Evolutionary conservation across 1,284 basidiomycete genomes (phyloP), one percentile per base, ranked within the genome.

Genomic region (Naganishia albida): DNA sequence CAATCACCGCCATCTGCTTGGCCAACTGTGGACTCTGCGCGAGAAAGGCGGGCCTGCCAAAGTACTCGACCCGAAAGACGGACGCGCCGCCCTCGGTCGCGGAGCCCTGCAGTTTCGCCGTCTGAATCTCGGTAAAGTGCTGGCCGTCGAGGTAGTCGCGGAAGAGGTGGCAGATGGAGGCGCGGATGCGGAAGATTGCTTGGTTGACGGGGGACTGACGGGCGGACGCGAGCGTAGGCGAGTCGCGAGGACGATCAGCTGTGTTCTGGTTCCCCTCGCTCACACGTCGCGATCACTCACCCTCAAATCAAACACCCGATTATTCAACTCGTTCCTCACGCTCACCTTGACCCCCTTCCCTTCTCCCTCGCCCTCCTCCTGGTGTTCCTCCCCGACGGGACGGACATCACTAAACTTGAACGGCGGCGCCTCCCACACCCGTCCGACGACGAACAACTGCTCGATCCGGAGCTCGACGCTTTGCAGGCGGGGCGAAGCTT

Each of bases 1-100:
- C 93, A 40, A 95, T 92, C 72, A 99, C 99, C 67, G 91, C 92
- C 96, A 99, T 99, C 81, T 99, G 96, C 81, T 99, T 99, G 55
- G 92, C 91, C 16, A 99, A 84, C 78, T 99, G 96, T 49, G 96
- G 96, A 54, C 89, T 92, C 80, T 99, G 96, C 7, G 96, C 96
- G 30, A 99, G 85, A 83, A 86, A 99, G 1, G 96, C 96, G 70
- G 81, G 85, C 43, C 90, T 91, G 90, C 67, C n/a, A 83, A 99
- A 99, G 81, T 99, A 99, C 74, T 86, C 85, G 60, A 99, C 93
- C 83, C 94, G 94, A 85, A 99, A 99, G 44, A 99, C 96, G 40
- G 89, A 91, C 20, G 96, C 91, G 15, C 96, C 96, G 40, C 89
- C 92, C 81, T 99, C 96, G 7, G 96, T 98, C 7, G 96, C 95